phyloP scores from a whole-genome alignment of 805 yeast species.

The Blastobotrys terrestris region DNA sequence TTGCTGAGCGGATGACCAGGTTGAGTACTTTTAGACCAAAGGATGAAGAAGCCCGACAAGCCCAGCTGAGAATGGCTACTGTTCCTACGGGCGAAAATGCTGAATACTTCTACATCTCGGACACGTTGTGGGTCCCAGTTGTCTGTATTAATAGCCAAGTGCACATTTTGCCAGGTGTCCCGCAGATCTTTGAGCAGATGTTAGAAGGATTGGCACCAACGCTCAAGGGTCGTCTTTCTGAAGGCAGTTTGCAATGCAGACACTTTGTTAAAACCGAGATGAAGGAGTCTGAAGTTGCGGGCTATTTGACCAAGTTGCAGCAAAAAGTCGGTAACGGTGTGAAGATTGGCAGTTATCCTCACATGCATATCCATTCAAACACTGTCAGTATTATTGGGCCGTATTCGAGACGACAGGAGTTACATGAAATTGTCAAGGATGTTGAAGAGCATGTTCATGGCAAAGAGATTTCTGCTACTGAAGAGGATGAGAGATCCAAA shows the following conservation, averaged over 20 bases:
- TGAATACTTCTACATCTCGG: conserved; percentile 35
- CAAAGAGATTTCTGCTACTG: conserved; percentile 46
- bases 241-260: conserved; percentile 33
- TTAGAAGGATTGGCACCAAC: conserved; percentile 40
- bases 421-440: conserved; percentile 42
- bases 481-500: conserved; percentile 38
- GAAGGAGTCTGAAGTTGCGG: conserved; percentile 65
- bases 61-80: conserved; percentile 75
- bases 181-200: conserved; percentile 58
- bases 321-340: conserved; percentile 35
- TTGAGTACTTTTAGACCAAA: conserved; percentile 33
- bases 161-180: conserved; percentile 78
- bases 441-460: conserved; percentile 49
- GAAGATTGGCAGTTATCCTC: conserved; percentile 85
- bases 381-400: conserved; percentile 74
- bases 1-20: conserved; percentile 53
- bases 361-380: conserved; percentile 52
- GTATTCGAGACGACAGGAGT: conserved; percentile 29
- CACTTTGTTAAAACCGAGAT: conserved; percentile 55
- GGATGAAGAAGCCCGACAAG: conserved; percentile 41
- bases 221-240: conserved; percentile 34
- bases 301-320: conserved; percentile 51
- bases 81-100: conserved; percentile 47
- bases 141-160: conserved; percentile 61
- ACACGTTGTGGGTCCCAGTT: conserved; percentile 77